Evolutionary conservation across 208 protist genomes (phyloP), one percentile per base, ranked within the genome.

Genomic region (Entamoeba moshkovskii): DNA sequence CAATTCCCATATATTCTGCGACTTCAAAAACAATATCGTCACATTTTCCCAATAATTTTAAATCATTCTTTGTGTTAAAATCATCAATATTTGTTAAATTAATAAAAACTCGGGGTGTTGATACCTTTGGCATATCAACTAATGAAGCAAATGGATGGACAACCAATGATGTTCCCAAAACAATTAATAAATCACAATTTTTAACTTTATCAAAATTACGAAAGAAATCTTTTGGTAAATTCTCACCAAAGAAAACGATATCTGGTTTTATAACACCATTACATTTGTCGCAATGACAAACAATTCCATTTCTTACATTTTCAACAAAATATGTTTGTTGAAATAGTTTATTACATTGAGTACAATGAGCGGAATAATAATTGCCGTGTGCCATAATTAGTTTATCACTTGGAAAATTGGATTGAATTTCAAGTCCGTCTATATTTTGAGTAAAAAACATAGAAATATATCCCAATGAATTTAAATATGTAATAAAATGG

Each of bases 181-280:
- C 13, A 93, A 93, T 47, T 11, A 93, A 16, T 46, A 93, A 93
- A 42, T 93, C 92, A 52, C 92, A 48, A 0, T 93, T 1, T 47
- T 46, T 22, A n/a, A 93, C 44, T 38, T 93, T n/a, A 38, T 45
- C 22, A 47, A 46, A 33, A 38, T 15, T 38, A 38, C 49, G 11
- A 52, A 93, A 93, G 45, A 93, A 93, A 16, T 11, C 1, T 46
- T 46, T 13, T 6, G 92, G 92, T 47, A 97, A 92, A 15, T 38
- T 4, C 92, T 97, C 96, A 22, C 96, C 96, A 94, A 97, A 97
- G 49, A 97, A 97, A 66, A 96, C 95, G 29, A 97, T 96, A 52
- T 96, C 94, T 33, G 95, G 95, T 52, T 95, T 95, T 11, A 95
- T 33, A 6, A 93, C 0, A 2, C 42, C 44, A 8, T 85, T 85